Conservation (phyloP, 192 early-diverging fungal genomes). For the Coemansia sp. region DNA sequence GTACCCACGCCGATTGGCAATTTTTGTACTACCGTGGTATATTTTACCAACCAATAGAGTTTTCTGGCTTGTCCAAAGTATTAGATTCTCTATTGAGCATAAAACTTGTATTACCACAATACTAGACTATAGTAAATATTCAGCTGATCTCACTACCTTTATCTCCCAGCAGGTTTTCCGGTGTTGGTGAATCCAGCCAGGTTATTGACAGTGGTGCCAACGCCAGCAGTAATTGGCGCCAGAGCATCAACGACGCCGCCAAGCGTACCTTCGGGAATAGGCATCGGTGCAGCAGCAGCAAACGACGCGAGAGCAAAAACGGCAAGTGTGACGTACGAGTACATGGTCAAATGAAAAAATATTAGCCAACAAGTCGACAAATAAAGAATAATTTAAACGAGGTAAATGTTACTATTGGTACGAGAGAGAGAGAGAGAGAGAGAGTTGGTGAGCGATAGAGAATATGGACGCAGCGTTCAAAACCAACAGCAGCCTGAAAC, state of each 20-base stretch:
- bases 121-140: neutral
- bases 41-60: no score
- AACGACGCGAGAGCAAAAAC: neutral
- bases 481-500: neutral
- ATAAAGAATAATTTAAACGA: neutral
- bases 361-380: neutral
- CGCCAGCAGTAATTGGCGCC: constrained; percentile 23
- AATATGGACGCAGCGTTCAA: no score
- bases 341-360: neutral
- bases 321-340: neutral
- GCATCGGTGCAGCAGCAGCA: constrained; percentile 7
- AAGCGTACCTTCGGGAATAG: constrained; percentile 17
- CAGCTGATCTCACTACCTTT: neutral
- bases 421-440: no score
- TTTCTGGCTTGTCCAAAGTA: neutral
- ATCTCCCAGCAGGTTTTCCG: neutral
- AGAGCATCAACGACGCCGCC: constrained; percentile 23
- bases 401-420: neutral
- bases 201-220: constrained; percentile 11
- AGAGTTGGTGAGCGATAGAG: no score
- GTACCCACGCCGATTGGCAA: no score
- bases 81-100: neutral
- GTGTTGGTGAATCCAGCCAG: constrained; percentile 4
- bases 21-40: no score
- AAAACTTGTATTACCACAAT: neutral